These are phyloP conservation scores for Fusarium sp. DNA, from an alignment of 2,329 filamentous ascomycete genomes.

Conservation along the genomic window DNA sequence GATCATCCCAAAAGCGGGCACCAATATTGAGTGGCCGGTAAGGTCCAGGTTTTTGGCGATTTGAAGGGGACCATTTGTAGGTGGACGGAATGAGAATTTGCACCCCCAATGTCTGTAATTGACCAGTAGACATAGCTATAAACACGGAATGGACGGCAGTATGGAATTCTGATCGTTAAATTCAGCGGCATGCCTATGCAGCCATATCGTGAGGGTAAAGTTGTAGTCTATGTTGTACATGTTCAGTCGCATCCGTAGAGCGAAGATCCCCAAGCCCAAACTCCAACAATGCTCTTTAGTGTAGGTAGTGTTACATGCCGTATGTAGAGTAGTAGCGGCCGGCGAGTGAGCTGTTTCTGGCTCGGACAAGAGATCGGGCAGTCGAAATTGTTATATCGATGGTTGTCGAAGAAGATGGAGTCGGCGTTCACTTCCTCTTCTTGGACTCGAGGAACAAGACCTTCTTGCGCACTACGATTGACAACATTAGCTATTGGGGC, in stretches of 20 bases:
- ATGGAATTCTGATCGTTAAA: not conserved
- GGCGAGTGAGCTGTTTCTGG: constrained; percentile 6
- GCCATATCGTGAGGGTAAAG: constrained; percentile 22
- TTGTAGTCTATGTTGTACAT: constrained; percentile 43
- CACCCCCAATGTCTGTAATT: constrained; percentile 1
- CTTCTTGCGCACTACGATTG: constrained; percentile 81
- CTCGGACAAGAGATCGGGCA: constrained; percentile 17
- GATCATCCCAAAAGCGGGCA: not conserved
- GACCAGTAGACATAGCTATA: not conserved
- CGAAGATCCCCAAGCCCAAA: constrained; percentile 42
- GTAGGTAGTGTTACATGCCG: constrained; percentile 47
- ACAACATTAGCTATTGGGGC: constrained; percentile 4
- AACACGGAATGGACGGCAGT: not conserved
- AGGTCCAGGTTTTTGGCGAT: constrained; percentile 1
- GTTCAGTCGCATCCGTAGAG: constrained; percentile 39
- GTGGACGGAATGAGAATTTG: constrained; percentile 3
- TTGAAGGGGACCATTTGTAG: not conserved
- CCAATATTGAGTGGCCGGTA: not conserved
- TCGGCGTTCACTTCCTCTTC: constrained; percentile 68
- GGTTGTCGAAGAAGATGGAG: constrained; percentile 22
- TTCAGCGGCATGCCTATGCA: constrained; percentile 9
- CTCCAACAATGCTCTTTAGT: constrained; percentile 47
- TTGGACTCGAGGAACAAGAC: constrained; percentile 96
- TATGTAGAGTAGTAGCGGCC: constrained; percentile 10
- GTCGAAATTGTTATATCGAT: constrained; percentile 10